These are phyloP conservation scores for Amanita rubescens DNA, from an alignment of 768 basidiomycete species.

Conservation along the genomic window DNA sequence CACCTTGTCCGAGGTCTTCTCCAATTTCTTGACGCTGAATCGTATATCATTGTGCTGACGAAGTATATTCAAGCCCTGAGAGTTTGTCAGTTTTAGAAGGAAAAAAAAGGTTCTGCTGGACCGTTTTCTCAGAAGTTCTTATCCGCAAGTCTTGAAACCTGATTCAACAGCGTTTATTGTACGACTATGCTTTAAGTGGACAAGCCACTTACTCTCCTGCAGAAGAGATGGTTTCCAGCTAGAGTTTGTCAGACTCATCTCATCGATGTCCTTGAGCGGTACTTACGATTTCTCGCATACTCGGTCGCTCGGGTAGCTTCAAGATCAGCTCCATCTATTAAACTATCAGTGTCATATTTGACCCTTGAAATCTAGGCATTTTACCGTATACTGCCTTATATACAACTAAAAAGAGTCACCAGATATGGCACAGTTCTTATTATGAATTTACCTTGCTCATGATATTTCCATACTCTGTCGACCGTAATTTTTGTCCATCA, in stretches of 20 bases:
- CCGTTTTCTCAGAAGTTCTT: constrained; percentile 70
- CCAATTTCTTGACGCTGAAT: constrained; percentile 63
- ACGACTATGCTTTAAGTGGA: background rate
- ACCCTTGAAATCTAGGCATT: background rate
- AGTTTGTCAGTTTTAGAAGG: background rate
- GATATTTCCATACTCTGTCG: constrained; percentile 76
- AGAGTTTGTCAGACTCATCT: constrained; percentile 4
- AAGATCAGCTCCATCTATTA: constrained; percentile 63
- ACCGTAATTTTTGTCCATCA: constrained; percentile 37
- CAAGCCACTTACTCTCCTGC: constrained; percentile 54
- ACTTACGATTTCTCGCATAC: constrained; percentile 62
- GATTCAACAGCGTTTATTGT: background rate
- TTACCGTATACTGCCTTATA: constrained; percentile 61
- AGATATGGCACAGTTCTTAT: background rate
- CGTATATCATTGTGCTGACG: constrained; percentile 72
- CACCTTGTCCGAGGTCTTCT: constrained; percentile 69
- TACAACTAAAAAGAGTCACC: constrained; percentile 50
- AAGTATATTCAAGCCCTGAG: constrained; percentile 56
- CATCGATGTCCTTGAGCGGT: background rate
- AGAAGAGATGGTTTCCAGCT: constrained; percentile 59
- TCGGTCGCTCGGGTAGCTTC: constrained; percentile 45
- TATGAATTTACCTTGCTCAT: constrained; percentile 66
- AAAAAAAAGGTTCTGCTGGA: constrained; percentile 15
- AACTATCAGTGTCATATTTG: background rate
- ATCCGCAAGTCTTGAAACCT: constrained; percentile 67